phyloP scores from a whole-genome alignment of 2,329 filamentous ascomycete genomes.

The Colletotrichum chrysophilum region DNA sequence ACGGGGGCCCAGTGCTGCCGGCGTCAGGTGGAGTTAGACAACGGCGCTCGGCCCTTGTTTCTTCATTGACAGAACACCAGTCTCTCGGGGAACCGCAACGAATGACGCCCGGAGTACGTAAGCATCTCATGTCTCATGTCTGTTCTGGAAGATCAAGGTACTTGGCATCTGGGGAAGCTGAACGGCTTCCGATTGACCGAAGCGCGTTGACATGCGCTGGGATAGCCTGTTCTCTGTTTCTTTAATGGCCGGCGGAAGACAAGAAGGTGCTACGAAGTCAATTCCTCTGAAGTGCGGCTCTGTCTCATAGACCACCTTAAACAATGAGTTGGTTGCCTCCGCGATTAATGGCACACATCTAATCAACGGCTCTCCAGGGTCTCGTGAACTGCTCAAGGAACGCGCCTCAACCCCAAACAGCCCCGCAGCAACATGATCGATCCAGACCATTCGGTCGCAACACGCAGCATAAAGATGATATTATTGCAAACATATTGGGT shows the following conservation, averaged over 20 bases:
- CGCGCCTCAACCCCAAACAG: not conserved
- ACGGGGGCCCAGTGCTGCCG: not conserved
- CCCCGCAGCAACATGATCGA: not conserved
- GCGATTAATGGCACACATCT: not conserved
- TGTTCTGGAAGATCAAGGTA: not conserved
- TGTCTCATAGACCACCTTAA: not conserved
- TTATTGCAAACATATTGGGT: not conserved
- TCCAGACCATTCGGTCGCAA: not conserved
- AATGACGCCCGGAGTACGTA: not conserved
- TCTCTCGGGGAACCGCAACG: not conserved
- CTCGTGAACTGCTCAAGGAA: not conserved
- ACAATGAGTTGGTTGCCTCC: not conserved
- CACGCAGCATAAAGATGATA: not conserved
- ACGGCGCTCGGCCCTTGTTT: conserved; percentile 3
- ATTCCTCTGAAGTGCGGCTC: not conserved
- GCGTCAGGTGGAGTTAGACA: conserved; percentile 5
- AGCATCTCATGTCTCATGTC: not conserved
- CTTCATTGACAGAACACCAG: not conserved
- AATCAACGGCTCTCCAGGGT: not conserved
- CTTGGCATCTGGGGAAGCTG: not conserved
- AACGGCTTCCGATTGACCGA: not conserved
- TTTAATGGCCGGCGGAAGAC: not conserved
- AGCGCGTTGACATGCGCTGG: not conserved
- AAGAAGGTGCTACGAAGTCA: not conserved
- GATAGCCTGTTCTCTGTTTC: not conserved